Evolutionary conservation across 768 basidiomycete genomes (phyloP), one percentile per base, ranked within the genome.

Genomic region (Sarcodon aspratus): DNA sequence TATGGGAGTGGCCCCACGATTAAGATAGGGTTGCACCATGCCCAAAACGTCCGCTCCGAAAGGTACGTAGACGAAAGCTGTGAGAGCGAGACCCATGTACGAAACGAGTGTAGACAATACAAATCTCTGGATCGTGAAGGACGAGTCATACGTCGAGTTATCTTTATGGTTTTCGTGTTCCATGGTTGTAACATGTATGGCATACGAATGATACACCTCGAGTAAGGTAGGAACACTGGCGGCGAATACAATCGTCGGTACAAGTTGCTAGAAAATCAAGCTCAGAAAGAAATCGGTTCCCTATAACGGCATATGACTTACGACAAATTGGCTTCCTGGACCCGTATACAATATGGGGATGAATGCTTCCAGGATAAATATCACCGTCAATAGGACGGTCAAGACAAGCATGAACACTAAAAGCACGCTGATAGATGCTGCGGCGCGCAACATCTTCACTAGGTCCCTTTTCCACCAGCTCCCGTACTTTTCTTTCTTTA

Each of bases 11-110:
- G 58, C 47, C n/a, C 51, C 42, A 42, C 21, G 21, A 11, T 9
- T 17, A 27, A 42, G 40, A 9, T 42, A 27, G 7, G 27, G 40
- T 44, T 67, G 66, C 2, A 75, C 67, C 45, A 70, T 59, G 7
- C 72, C 67, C 86, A 93, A 90, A 53, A 91, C 80, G 46, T 76
- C 75, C 59, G 85, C 85, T 32, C 93, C 93, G 54, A 94, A 96
- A 0, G 93, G 93, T 4, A 95, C 88, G 61, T 98, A 99, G 46
- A 96, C 78, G 60, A 93, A 97, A 12, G 94, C 92, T 12, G 85
- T 89, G 11, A 98, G 78, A 6, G 78, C 81, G n/a, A 99, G 76
- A 37, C 87, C 85, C 45, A 93, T 79, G 61, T 94, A 98, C 0
- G 95, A 86, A 15, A 94, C 91, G 59, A 97, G 77, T 0, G 86